A percentile compares a stretch with the other conserved stretches of the same genome.
Conservation (phyloP, 2,329 filamentous ascomycete genomes). For the Pestalotiopsis sp. region DNA sequence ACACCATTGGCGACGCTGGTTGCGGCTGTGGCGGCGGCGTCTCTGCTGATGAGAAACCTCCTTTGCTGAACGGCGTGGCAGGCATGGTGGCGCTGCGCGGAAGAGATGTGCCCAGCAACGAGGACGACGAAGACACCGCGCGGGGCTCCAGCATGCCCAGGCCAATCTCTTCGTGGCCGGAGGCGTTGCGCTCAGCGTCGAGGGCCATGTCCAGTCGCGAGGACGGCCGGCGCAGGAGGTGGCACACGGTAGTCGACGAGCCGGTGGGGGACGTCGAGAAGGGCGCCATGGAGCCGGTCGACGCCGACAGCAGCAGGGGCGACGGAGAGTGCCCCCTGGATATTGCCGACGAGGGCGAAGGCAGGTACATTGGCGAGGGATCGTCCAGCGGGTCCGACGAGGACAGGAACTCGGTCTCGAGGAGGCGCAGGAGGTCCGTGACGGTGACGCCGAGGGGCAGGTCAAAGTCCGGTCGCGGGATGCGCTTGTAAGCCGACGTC, state of each 20-base stretch:
- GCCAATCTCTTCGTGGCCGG: constrained; percentile 10
- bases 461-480: constrained; percentile 11
- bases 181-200: constrained; percentile 11
- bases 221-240: not conserved
- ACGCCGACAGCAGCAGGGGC: constrained; percentile 5
- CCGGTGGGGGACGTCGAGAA: not conserved
- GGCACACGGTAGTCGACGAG: not conserved
- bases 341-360: constrained; percentile 6
- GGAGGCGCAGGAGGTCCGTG: constrained; percentile 11
- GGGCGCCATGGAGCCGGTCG: not conserved
- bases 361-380: not conserved
- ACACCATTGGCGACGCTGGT: not conserved
- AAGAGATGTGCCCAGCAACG: not conserved
- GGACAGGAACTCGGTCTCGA: constrained; percentile 10
- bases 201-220: constrained; percentile 13
- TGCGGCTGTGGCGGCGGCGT: not conserved
- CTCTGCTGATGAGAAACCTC: not conserved
- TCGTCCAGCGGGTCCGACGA: not conserved
- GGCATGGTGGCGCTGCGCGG: not conserved
- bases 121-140: not conserved
- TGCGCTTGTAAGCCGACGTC: constrained; percentile 6
- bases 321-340: not conserved
- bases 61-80: not conserved
- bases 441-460: constrained; percentile 12
- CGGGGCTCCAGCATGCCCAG: constrained; percentile 12